phyloP scores from a whole-genome alignment of 1,139 yeast genomes.

The Blastobotrys illinoisensis region DNA sequence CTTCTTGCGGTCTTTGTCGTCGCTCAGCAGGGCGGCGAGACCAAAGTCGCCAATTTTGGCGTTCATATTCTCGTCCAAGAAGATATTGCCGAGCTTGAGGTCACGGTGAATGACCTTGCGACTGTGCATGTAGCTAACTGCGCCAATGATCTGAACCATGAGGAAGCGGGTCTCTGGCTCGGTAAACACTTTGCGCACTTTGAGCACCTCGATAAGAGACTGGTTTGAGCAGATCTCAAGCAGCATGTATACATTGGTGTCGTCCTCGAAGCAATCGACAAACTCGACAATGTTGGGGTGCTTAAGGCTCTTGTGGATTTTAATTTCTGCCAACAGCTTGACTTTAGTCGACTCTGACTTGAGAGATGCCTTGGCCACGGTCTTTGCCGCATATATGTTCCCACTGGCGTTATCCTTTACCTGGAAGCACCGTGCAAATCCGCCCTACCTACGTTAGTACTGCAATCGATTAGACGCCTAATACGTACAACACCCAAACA shows the following conservation, averaged over 20 bases:
- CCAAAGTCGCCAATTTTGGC: constrained; percentile 96
- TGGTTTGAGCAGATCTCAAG: constrained; percentile 83
- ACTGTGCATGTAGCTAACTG: constrained; percentile 84
- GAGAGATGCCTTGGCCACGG: constrained; percentile 93
- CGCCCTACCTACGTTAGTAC: constrained; percentile 47
- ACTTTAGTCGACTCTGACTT: constrained; percentile 87
- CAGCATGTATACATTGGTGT: constrained; percentile 83
- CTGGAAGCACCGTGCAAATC: constrained; percentile 97
- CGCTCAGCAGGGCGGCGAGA: constrained; percentile 78
- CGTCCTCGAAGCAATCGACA: constrained; percentile 93
- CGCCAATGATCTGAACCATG: constrained; percentile 91
- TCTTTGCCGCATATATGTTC: constrained; percentile 88
- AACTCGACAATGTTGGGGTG: constrained; percentile 90
- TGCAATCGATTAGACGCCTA: not conserved
- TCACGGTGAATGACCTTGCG: constrained; percentile 95
- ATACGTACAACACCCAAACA: constrained; percentile 69
- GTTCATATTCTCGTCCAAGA: constrained; percentile 88
- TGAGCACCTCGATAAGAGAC: constrained; percentile 82
- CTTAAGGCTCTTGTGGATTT: constrained; percentile 84
- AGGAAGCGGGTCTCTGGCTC: constrained; percentile 91
- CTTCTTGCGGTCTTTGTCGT: constrained; percentile 67
- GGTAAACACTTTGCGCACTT: constrained; percentile 71
- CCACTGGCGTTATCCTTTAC: constrained; percentile 82
- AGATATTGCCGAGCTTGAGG: constrained; percentile 87
- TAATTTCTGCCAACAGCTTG: constrained; percentile 81